Base-by-base conservation (phyloP, 768 basidiomycete species). In the Collybiopsis confluens region DNA sequence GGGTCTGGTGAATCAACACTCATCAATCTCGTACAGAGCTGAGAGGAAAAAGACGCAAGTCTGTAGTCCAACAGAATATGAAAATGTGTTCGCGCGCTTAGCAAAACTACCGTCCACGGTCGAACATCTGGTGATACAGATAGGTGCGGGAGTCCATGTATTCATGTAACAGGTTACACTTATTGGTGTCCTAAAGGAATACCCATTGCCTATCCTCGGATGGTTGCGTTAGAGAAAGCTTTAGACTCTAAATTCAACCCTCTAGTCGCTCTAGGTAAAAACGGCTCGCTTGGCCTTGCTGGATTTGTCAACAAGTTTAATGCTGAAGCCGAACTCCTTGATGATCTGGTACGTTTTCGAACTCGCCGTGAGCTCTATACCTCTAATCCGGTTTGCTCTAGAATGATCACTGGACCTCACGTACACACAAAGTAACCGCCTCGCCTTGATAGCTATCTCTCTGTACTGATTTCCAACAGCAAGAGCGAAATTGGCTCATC, bases 381-480 rank as follows among this genome's bases (percentile, higher is more conserved):
- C 7, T 28, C 44, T 8, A 37, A n/a, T 27, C 33, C 37, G 48
- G 48, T 16, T 45, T 54, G 50, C 3, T 42, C 18, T 26, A 90
- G 85, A 93, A 93, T 59, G 92, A 96, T 64, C 92, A 95, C 61
- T 95, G 93, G 93, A 95, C 92, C 4, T 82, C 90, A 27, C 83
- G 83, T 52, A 64, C 65, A 3, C 90, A 92, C 65, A 92, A 92
- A 75, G 90, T 86, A 58, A 23, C 62, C 46, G 2, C 21, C 44
- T 18, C 45, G 45, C 28, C 40, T 36, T 49, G 15, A n/a, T 28
- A 16, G 45, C 21, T 18, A 28, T 37, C 30, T 15, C n/a, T 52
- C 2, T 40, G 28, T 43, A 8, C 58, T 27, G 3, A 16, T 20
- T 20, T 54, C 3, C 64, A 65, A 55, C 70, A 97, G 88, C 78